Conservation (phyloP, 352 stramenopile species). For the Phytophthora boehmeriae region DNA sequence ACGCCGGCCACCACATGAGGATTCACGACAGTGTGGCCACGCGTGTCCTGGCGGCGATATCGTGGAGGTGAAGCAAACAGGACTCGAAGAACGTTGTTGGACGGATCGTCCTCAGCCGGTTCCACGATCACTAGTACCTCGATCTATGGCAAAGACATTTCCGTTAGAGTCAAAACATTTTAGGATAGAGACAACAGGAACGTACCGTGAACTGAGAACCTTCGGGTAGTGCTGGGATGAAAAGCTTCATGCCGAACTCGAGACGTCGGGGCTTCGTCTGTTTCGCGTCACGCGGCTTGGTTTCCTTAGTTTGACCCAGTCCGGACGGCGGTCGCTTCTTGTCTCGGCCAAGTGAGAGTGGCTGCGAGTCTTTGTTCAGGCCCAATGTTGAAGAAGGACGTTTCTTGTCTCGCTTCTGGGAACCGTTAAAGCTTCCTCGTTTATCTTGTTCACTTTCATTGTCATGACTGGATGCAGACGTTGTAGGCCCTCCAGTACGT, state of each 20-base stretch:
- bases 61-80: slow-evolving; percentile 42
- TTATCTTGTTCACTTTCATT: slow-evolving; percentile 19
- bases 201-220: slow-evolving; percentile 65
- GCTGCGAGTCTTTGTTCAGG: slow-evolving; percentile 20
- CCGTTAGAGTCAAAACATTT: neutral
- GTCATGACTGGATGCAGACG: slow-evolving; percentile 1
- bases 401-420: slow-evolving; percentile 21
- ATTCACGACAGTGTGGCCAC: slow-evolving; percentile 36
- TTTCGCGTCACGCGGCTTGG: slow-evolving; percentile 22
- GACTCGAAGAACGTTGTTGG: slow-evolving; percentile 44
- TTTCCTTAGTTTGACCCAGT: slow-evolving; percentile 16
- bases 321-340: slow-evolving; percentile 29
- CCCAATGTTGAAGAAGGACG: neutral
- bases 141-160: slow-evolving; percentile 29
- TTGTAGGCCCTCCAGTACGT: slow-evolving; percentile 3
- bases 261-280: slow-evolving; percentile 35
- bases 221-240: slow-evolving; percentile 50
- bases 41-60: slow-evolving; percentile 24
- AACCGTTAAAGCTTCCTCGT: slow-evolving; percentile 16
- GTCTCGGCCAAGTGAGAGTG: slow-evolving; percentile 16
- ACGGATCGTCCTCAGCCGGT: slow-evolving; percentile 30
- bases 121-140: slow-evolving; percentile 51
- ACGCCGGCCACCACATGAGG: slow-evolving; percentile 50
- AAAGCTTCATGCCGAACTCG: slow-evolving; percentile 77
- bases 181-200: slow-evolving; percentile 5